Percentiles rank a stretch among this genome's conserved stretches.
phyloP scores from a whole-genome alignment of 768 basidiomycete species.

The Suillus discolor region DNA sequence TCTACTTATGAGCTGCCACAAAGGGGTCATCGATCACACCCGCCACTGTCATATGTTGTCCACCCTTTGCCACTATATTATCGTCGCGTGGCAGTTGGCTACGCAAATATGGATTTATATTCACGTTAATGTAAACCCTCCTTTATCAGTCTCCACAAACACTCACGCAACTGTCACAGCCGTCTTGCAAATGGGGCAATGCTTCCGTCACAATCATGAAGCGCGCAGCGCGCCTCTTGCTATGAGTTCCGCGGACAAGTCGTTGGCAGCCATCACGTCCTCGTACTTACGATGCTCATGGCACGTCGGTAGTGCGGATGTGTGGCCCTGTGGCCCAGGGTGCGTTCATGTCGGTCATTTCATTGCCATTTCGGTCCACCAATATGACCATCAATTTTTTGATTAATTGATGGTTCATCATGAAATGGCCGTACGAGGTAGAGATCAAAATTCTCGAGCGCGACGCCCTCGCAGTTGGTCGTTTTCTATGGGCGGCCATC shows the following conservation, averaged over 20 bases:
- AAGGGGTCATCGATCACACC: not conserved
- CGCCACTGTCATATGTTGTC: not conserved
- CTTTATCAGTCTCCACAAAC: not conserved
- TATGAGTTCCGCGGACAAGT: slow-evolving; percentile 2
- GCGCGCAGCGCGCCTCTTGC: not conserved
- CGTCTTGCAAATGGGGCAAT: not conserved
- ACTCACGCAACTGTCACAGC: not conserved
- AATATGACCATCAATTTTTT: not conserved
- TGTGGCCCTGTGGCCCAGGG: not conserved
- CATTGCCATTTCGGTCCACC: not conserved
- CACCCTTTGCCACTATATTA: not conserved
- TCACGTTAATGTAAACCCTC: not conserved
- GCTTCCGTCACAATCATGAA: not conserved
- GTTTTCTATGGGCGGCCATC: not conserved
- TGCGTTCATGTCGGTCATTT: not conserved
- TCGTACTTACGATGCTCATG: not conserved
- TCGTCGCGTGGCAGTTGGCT: not conserved
- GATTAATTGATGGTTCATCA: not conserved
- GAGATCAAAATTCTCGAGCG: not conserved
- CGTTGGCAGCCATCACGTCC: not conserved
- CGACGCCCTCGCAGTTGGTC: not conserved
- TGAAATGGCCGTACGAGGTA: not conserved
- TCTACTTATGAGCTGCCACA: not conserved
- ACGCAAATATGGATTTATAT: not conserved
- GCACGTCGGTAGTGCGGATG: not conserved